Base-by-base conservation (phyloP, 768 basidiomycete species). In the Termitomyces sp. region DNA sequence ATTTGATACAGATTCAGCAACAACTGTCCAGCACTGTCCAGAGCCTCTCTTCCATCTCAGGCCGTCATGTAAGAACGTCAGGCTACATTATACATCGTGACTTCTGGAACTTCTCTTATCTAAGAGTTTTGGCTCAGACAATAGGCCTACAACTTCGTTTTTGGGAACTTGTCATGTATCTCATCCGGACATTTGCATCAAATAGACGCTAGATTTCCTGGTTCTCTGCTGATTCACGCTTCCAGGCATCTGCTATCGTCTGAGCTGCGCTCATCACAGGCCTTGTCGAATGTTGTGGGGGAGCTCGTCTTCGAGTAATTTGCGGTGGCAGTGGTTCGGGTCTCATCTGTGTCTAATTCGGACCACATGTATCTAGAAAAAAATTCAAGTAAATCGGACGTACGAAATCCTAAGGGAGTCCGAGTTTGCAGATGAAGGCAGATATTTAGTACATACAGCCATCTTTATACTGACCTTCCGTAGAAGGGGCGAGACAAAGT, bases 241-340 rank as follows among this genome's bases (percentile, higher is more conserved):
- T 80, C 88, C 88, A 89, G 54, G 83, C 84, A 42, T 84, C 81
- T 36, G 83, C 85, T 67, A 90, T 88, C 29, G 81, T 78, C 60
- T 84, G 81, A 4, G 82, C 81, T 37, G 83, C 82, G 12, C 84
- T 76, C 63, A 78, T 61, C 37, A 63, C 59, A 57, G 71, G 63
- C 54, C 68, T 72, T 43, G 71, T 60, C 29, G 72, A 37, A 18
- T n/a, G 61, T 36, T 37, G 44, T 55, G 66, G 67, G 61, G 66
- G 64, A 37, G 64, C 59, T 50, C 66, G 68, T 69, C 72, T 70
- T 63, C 69, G 67, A 56, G 65, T 60, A 56, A 64, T 68, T 50
- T 67, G 71, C 64, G 71, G 68, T 63, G 74, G 67, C 61, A 74
- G 70, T 70, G 75, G 72, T 69, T 77, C 71, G 64, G 72, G 64